These are phyloP conservation scores for Cladosporium colombiae DNA, from an alignment of 2,329 filamentous ascomycete species.

Conservation along the genomic window DNA sequence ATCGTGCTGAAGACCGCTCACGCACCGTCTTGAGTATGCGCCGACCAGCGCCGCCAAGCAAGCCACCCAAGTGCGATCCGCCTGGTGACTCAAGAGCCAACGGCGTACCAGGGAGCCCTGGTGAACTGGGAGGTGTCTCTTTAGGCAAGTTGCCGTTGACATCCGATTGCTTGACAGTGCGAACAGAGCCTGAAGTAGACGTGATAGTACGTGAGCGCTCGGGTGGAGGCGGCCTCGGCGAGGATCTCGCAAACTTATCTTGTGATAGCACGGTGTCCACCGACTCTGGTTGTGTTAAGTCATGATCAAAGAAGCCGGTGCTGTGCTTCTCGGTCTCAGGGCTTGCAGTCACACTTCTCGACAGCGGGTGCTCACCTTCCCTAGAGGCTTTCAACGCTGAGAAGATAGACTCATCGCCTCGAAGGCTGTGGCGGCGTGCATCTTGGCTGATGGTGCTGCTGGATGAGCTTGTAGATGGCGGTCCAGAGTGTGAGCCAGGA, in stretches of 20 bases:
- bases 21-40: constrained; percentile 50
- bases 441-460: constrained; percentile 58
- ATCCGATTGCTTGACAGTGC: constrained; percentile 49
- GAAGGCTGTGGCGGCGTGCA: constrained; percentile 57
- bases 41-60: constrained; percentile 49
- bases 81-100: constrained; percentile 45
- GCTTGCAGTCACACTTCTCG: constrained; percentile 72
- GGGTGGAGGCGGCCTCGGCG: constrained; percentile 32
- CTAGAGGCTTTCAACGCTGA: constrained; percentile 52
- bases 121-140: constrained; percentile 43
- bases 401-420: constrained; percentile 59
- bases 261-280: constrained; percentile 10
- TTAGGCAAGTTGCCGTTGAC: constrained; percentile 23
- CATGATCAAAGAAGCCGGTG: constrained; percentile 27
- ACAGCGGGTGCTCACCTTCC: constrained; percentile 68
- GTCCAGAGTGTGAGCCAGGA: constrained; percentile 50
- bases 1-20: constrained; percentile 34
- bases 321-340: constrained; percentile 50
- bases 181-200: constrained; percentile 45
- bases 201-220: constrained; percentile 45
- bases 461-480: constrained; percentile 54
- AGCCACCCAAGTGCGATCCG: constrained; percentile 45
- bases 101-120: constrained; percentile 47
- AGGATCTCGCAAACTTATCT: constrained; percentile 21
- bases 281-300: constrained; percentile 16